Conservation (phyloP, 2,329 filamentous ascomycete species). For the Neurospora sp. region DNA sequence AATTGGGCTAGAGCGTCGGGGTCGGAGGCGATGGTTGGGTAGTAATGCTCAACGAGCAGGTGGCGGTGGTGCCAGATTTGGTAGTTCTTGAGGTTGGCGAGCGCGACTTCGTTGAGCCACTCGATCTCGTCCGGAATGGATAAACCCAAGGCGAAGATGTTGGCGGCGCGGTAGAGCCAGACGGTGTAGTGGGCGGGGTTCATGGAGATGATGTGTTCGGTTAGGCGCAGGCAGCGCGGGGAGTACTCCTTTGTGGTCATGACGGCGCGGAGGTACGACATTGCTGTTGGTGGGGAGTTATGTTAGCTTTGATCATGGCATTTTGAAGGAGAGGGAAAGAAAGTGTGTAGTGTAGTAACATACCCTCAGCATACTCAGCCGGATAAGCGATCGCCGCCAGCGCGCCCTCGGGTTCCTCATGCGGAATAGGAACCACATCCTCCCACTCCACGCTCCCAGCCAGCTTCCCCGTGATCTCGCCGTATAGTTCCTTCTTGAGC, state of each 20-base stretch:
- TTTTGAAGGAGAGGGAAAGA: not conserved
- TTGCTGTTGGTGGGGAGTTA: constrained; percentile 44
- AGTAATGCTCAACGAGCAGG: constrained; percentile 51
- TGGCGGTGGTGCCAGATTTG: constrained; percentile 85
- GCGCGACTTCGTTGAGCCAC: constrained; percentile 79
- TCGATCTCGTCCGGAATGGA: constrained; percentile 62
- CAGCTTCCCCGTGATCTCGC: constrained; percentile 41
- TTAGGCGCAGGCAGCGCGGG: constrained; percentile 67
- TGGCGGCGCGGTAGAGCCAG: constrained; percentile 88
- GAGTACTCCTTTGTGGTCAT: constrained; percentile 86
- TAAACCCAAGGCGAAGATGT: constrained; percentile 57
- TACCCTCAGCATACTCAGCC: constrained; percentile 75
- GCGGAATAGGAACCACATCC: constrained; percentile 72
- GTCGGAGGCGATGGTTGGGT: constrained; percentile 50
- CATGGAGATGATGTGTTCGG: constrained; percentile 80
- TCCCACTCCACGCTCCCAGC: constrained; percentile 68
- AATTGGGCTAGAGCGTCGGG: constrained; percentile 46
- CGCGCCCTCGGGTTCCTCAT: constrained; percentile 73
- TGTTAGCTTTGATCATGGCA: not conserved
- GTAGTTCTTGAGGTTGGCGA: constrained; percentile 91
- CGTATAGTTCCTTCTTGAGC: constrained; percentile 43
- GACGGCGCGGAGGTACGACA: constrained; percentile 84
- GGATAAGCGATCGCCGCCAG: constrained; percentile 90
- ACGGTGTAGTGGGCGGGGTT: constrained; percentile 98
- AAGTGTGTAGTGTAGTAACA: constrained; percentile 9